Evolutionary conservation across 2,329 filamentous ascomycete genomes (phyloP), one percentile per base, ranked within the genome.

Genomic region (Ceratocystis variospora): DNA sequence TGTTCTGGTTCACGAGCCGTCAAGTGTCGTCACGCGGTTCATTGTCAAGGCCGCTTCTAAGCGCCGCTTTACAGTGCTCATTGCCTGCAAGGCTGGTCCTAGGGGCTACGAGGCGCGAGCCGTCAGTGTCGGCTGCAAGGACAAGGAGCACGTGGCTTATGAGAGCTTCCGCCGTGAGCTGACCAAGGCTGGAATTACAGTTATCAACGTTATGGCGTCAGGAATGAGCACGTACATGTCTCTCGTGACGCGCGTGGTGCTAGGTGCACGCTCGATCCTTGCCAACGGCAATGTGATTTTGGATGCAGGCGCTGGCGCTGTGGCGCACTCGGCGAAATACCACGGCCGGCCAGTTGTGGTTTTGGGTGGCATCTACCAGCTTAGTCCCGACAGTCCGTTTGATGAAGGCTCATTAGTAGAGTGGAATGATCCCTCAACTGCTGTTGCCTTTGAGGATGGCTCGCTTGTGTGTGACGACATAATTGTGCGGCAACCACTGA

Each of bases 221-320:
- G 89, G 90, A 8, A 83, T 96, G 65, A 95, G 92, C 77, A 91
- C 92, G 0, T 89, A 97, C 72, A 97, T 99, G 89, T 89, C 92
- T 7, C 86, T 88, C 68, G 90, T 96, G 71, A 95, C 93, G 80
- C 96, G 96, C 78, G 93, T 99, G 68, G 89, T 99, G 62, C 80
- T 99, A 5, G 87, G 89, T 12, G 93, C 93, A 5, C 88, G 92
- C 72, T 87, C 89, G 2, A 89, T 99, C 33, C 85, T 95, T 59
- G 89, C 90, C 62, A 94, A 96, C 72, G 94, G 94, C 63, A 89
- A 89, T 5, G 83, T 96, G 31, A 82, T 97, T 33, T 88, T 90
- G 19, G 87, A 91, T 50, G 86, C 88, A 4, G 94, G 94, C n/a
- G 88, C 89, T 8, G 85, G 85, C 22, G 85, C 89, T 50, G 88